Base-by-base conservation (phyloP, 1,139 yeast species). In the Suhomyces bolitotheri region DNA sequence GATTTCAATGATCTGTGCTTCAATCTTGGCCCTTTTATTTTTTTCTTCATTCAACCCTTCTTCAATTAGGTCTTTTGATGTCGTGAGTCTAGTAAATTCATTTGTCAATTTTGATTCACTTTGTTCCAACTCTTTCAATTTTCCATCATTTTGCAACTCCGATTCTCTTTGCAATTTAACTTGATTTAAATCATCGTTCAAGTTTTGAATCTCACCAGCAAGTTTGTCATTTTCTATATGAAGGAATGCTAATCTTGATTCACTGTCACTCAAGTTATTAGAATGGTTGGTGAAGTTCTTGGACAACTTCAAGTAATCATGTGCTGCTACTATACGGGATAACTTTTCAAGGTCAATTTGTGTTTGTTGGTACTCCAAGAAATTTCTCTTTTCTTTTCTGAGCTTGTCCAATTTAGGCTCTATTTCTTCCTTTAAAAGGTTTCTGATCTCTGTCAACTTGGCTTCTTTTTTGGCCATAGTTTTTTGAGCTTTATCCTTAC, bases 401-500 rank as follows among this genome's bases (percentile, higher is more conserved):
- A 90, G 69, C 51, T 83, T 84, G 39, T 85, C 94, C 33, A 94
- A 70, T 54, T 89, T 89, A 4, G 98, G 98, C 51, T 87, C 96
- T 43, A 94, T 90, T 58, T 92, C 97, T 53, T 90, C 96, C 17
- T 70, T 68, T 39, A 92, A 66, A 37, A 90, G 62, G 26, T 75
- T 72, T 47, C 87, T 73, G 33, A 89, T 90, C 56, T 89, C 95
- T 29, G 72, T 77, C 33, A 92, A 73, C 49, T 89, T 89, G 14
- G 84, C 76, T 48, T 92, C 96, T 55, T 92, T 92, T 60, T 89
- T 90, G 0, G 82, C 77, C 87, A 92, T 88, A 1, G 96, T 88
- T 54, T 86, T 82, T 53, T 87, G 83, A 0, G 97, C 97, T 56
- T 87, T 87, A 41, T 87, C 96, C 50, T 92, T 82, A 43, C 96